phyloP scores from a whole-genome alignment of 2,329 filamentous ascomycete species.

The Alternaria arborescens region DNA sequence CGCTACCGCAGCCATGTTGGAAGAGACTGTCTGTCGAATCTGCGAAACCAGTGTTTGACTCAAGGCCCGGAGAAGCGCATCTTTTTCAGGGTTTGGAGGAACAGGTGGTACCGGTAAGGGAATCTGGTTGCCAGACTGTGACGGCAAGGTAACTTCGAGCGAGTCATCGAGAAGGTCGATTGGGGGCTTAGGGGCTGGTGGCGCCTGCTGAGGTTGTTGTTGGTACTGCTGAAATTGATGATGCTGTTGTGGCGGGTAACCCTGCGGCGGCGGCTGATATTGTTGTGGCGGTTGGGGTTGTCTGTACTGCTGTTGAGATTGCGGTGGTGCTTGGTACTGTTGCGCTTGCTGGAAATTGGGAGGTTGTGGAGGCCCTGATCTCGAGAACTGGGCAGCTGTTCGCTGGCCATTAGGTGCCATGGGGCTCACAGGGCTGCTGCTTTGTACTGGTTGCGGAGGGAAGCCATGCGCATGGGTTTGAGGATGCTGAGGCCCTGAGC shows the following conservation, averaged over 20 bases:
- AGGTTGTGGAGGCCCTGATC: slow-evolving; percentile 28
- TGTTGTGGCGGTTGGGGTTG: slow-evolving; percentile 21
- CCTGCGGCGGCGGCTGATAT: slow-evolving; percentile 20
- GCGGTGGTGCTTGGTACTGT: slow-evolving; percentile 26
- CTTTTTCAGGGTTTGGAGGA: slow-evolving; percentile 94
- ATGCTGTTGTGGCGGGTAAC: slow-evolving; percentile 24
- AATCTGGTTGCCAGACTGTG: slow-evolving; percentile 55
- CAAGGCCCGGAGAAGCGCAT: slow-evolving; percentile 81
- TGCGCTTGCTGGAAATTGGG: slow-evolving; percentile 24
- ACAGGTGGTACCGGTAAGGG: slow-evolving; percentile 79
- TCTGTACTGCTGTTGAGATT: slow-evolving; percentile 23
- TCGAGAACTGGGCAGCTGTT: slow-evolving; percentile 31
- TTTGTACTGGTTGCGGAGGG: slow-evolving; percentile 30
- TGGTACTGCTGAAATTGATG: slow-evolving; percentile 25
- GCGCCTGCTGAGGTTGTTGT: slow-evolving; percentile 43
- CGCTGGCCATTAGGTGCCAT: slow-evolving; percentile 43
- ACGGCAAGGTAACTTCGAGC: slow-evolving; percentile 66
- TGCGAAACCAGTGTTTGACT: slow-evolving; percentile 73
- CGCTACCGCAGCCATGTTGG: slow-evolving; percentile 77
- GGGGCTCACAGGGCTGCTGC: slow-evolving; percentile 50
- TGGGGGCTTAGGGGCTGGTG: slow-evolving; percentile 27
- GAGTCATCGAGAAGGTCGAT: slow-evolving; percentile 69
- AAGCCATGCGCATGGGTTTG: slow-evolving; percentile 39
- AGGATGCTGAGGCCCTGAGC: slow-evolving; percentile 35
- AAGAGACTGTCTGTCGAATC: slow-evolving; percentile 72